phyloP scores from a whole-genome alignment of 2,329 filamentous ascomycete species.

The Phyllachora maydis region DNA sequence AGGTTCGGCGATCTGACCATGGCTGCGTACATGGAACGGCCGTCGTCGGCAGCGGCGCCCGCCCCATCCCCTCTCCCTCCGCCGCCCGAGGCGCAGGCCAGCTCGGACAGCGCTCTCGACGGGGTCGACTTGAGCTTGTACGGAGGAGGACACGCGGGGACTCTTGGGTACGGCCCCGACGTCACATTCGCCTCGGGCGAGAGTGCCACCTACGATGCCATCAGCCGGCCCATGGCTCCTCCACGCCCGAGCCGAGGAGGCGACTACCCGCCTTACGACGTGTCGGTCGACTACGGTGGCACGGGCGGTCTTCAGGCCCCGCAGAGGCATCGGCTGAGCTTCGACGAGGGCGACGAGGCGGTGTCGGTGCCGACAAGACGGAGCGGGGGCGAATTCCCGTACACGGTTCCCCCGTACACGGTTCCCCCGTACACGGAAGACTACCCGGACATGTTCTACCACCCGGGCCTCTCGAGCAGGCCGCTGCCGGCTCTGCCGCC shows the following conservation, averaged over 20 bases:
- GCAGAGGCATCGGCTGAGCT: constrained; percentile 55
- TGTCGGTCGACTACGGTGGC: constrained; percentile 66
- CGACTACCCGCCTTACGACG: constrained; percentile 25
- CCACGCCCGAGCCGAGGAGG: constrained; percentile 22
- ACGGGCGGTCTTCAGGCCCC: constrained; percentile 79
- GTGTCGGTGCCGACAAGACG: constrained; percentile 32
- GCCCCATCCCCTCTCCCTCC: constrained; percentile 16
- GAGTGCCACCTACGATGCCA: constrained; percentile 19
- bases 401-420: too few species aligned
- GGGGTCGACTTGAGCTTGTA: constrained; percentile 54
- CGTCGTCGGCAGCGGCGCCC: constrained; percentile 4
- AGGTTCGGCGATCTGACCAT: constrained; percentile 36
- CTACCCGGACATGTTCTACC: constrained; percentile 82
- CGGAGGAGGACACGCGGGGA: constrained; percentile 47
- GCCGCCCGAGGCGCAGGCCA: constrained; percentile 26
- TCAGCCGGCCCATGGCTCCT: constrained; percentile 24
- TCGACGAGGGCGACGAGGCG: constrained; percentile 79
- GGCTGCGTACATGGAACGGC: constrained; percentile 19
- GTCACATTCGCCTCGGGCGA: too few species aligned
- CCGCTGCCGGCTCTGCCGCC: constrained; percentile 43
- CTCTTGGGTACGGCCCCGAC: constrained; percentile 26
- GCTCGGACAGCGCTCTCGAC: constrained; percentile 54
- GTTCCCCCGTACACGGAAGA: constrained; percentile 51
- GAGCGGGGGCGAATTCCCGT: constrained; percentile 41
- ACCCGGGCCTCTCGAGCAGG: constrained; percentile 53